Evolutionary conservation across 106 monocot species (phyloP).

Genomic region (Dendrobium nobile): DNA sequence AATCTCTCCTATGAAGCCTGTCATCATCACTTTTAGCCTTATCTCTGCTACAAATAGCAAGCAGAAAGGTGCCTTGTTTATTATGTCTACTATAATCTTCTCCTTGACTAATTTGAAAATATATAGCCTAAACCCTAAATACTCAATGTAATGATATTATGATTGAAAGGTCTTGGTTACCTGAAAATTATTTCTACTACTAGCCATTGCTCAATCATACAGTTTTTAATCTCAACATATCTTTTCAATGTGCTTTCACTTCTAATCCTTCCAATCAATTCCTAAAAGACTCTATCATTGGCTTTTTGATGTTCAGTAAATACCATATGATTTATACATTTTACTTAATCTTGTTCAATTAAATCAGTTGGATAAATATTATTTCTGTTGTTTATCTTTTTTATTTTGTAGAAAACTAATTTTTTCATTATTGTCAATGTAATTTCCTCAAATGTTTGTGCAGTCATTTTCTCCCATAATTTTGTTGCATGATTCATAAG

Average conservation of each 20-base stretch:
- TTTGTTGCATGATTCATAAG: neutral
- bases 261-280: neutral
- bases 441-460: neutral
- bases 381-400: too few species aligned
- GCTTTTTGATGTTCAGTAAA: neutral
- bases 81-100: too few species aligned
- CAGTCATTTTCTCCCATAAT: neutral
- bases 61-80: too few species aligned
- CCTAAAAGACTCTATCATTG: neutral
- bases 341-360: neutral
- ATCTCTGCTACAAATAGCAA: too few species aligned
- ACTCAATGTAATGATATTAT: neutral
- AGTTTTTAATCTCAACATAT: neutral
- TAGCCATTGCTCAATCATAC: neutral
- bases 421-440: neutral
- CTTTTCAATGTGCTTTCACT: neutral
- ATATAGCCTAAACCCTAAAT: neutral
- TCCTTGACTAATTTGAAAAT: neutral
- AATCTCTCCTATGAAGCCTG: too few species aligned
- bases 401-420: neutral
- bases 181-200: too few species aligned
- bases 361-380: neutral
- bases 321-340: neutral
- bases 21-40: too few species aligned
- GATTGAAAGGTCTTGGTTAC: too few species aligned